A percentile compares a stretch with the other conserved stretches of the same genome.
Conservation (phyloP, 306 rosid genomes). For the Cajanus cajan region DNA sequence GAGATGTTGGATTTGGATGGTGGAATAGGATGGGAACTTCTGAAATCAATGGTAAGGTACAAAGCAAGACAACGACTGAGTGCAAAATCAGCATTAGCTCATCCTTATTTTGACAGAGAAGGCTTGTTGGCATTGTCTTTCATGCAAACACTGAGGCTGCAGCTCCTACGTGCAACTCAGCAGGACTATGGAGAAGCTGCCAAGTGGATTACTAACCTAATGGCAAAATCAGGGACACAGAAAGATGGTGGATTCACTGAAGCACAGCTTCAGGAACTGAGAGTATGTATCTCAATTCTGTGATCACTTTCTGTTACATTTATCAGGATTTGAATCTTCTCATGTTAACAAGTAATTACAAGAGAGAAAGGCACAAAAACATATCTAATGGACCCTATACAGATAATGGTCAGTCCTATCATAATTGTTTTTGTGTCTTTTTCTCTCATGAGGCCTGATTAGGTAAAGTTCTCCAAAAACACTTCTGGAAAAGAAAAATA, state of each 20-base stretch:
- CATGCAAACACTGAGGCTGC: slow-evolving; percentile 79
- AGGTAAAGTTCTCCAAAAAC: too few species aligned
- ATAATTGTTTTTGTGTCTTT: not conserved
- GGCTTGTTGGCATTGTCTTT: slow-evolving; percentile 76
- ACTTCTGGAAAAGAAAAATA: too few species aligned
- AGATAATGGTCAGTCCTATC: not conserved
- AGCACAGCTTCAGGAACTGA: slow-evolving; percentile 87
- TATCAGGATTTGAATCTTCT: not conserved
- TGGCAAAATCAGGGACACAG: slow-evolving; percentile 92
- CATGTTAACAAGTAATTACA: not conserved
- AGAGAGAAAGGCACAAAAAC: not conserved
- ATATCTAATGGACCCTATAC: not conserved
- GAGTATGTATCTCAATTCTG: slow-evolving; percentile 37
- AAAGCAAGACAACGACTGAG: slow-evolving; percentile 85
- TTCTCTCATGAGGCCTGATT: too few species aligned
- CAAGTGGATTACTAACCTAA: slow-evolving; percentile 67
- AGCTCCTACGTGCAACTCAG: slow-evolving; percentile 76
- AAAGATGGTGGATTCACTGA: slow-evolving; percentile 94
- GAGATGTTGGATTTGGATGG: slow-evolving; percentile 90
- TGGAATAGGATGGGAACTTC: slow-evolving; percentile 93
- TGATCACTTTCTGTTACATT: not conserved
- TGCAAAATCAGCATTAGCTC: slow-evolving; percentile 86
- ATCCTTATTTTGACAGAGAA: slow-evolving; percentile 85
- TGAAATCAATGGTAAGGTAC: slow-evolving; percentile 86
- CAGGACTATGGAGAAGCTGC: slow-evolving; percentile 90